Evolutionary conservation across 2,329 filamentous ascomycete species (phyloP), one percentile per base, ranked within the genome.

Genomic region (Ophiostoma fasciatum): DNA sequence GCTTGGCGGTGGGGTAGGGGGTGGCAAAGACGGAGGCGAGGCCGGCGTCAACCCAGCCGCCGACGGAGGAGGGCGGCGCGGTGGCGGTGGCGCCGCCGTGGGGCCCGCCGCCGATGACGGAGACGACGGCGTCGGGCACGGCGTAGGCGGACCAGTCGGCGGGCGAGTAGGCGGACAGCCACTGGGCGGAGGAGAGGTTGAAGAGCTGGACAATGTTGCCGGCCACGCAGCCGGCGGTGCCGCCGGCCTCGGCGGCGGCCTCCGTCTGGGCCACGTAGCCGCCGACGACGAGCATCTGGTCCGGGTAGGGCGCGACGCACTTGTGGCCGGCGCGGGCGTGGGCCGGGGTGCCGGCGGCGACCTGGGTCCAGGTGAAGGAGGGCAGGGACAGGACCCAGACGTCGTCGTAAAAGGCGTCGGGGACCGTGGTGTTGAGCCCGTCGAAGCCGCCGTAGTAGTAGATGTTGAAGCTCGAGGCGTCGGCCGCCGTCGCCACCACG

Each of bases 391-490:
- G 61, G 17, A 85, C 77, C 81, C 81, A 90, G 52, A 88, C 78
- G 31, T 82, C 79, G 41, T 84, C 74, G 36, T 54, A 63, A 44
- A 63, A 70, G 13, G 52, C 41, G 0, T 55, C 40, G 0, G 30
- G 5, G 5, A 11, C 9, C 5, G 22, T 35, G 0, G 40, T 20
- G 38, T 65, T 39, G 6, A 74, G 45, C 0, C 70, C 73, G 39
- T 73, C 58, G 49, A 79, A 87, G 0, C 83, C 83, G 13, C 81
- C 83, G 47, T 84, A 90, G 58, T 82, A 83, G 60, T 88, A 87
- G 33, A 92, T 76, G 50, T 87, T 85, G 55, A 78, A 82, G 40
- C 77, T 84, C 10, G 78, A 81, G 23, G 63, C 65, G 49, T 85
- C 81, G 30, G 72, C 63, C 12, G 82, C 76, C 0, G 73, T 63